Evolutionary conservation across 306 rosid species (phyloP), one percentile per base, ranked within the genome.

Genomic region (Quercus aquifolioides): DNA sequence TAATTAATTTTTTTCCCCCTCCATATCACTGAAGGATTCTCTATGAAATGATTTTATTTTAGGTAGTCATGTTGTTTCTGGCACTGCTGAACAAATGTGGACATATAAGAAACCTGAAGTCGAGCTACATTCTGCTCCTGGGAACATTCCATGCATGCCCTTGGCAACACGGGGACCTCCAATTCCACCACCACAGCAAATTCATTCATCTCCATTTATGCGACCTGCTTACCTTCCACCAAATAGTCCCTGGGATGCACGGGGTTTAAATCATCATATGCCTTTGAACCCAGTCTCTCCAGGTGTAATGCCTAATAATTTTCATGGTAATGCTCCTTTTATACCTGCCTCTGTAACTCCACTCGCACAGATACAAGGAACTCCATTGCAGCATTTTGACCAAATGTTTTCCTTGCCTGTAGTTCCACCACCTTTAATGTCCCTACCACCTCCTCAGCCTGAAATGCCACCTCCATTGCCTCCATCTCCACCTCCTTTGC

Each of bases 281-380:
- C 94, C 91, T 84, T 76, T 77, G 75, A 87, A 81, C 81, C 94
- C 90, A 69, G 87, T 81, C 65, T 77, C 87, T 72, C 81, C 91
- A 46, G 92, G 86, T 68, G 86, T 70, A 38, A 76, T 83, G 79
- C 88, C 90, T 26, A 89, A 79, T 85, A 84, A 65, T 79, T 88
- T 90, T 83, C 96, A 83, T 55, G 84, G 89, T 26, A 87, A 75
- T 87, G 81, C 89, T 78, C 94, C 99, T 63, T 95, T 90, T 78
- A 75, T 90, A 76, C 94, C 97, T 77, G 90, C 94, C 84, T 92
- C 98, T 20, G 93, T 91, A 79, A 91, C 97, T 82, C 97, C 98
- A 23, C 87, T 94, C 81, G 86, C 90, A 55, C 98, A 91, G 74
- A 78, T 91, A 46, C 97, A 87, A 75, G 98, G 91, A 83, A 60